These are phyloP conservation scores for Rhipidocladum racemiflorum DNA, from an alignment of 176 grass and related monocot species.

Conservation along the genomic window DNA sequence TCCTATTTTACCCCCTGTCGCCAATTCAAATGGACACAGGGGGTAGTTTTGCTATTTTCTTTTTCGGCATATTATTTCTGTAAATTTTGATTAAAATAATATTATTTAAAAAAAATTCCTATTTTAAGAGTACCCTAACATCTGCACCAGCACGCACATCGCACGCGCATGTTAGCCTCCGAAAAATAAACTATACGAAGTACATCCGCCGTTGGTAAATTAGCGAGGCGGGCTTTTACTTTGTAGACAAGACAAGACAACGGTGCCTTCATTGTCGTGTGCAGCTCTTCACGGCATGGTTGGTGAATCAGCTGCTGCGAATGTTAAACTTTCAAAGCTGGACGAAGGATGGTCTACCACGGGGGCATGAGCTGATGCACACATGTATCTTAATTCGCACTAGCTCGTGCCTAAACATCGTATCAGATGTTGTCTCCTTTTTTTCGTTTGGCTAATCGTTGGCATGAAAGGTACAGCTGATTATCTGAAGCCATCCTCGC, in stretches of 20 bases:
- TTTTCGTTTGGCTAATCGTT: not conserved
- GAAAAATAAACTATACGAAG: not conserved
- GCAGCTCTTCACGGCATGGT: not conserved
- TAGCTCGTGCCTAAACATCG: not conserved
- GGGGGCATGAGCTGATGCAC: not conserved
- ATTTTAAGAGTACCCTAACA: not conserved
- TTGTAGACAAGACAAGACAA: not conserved
- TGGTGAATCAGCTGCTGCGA: not conserved
- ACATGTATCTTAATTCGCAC: not conserved
- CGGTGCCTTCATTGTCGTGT: not conserved
- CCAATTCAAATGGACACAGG: too few relatives aligned
- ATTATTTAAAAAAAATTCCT: too few relatives aligned
- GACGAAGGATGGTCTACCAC: not conserved
- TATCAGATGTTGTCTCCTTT: not conserved
- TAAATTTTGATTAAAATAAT: too few relatives aligned
- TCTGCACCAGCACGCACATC: not conserved
- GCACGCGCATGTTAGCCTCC: not conserved
- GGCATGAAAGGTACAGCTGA: not conserved
- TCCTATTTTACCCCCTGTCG: too few relatives aligned
- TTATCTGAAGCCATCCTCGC: not conserved
- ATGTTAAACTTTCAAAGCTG: not conserved
- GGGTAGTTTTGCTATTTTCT: too few relatives aligned
- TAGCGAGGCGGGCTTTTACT: not conserved
- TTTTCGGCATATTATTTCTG: too few relatives aligned
- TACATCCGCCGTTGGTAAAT: not conserved